phyloP scores from a whole-genome alignment of 2,329 filamentous ascomycete genomes.

The Paecilomyces formosus region DNA sequence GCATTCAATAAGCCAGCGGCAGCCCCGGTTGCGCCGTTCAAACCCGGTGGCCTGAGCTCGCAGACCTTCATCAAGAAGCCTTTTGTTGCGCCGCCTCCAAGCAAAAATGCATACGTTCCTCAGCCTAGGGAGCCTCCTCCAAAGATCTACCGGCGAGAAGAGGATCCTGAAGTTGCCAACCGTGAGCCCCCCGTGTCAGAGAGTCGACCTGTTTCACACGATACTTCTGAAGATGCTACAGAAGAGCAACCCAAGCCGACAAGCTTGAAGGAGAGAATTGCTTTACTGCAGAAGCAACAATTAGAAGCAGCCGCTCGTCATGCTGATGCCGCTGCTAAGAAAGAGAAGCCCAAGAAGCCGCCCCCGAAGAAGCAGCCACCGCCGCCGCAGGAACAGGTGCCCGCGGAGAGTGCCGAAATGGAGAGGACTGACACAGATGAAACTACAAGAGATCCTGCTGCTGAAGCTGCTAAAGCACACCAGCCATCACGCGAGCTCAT shows the following conservation, averaged over 20 bases:
- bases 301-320: conserved; percentile 78
- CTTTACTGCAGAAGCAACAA: conserved; percentile 87
- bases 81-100: conserved; percentile 90
- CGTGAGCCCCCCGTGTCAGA: conserved; percentile 28
- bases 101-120: conserved; percentile 82
- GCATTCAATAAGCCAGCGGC: conserved; percentile 91
- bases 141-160: conserved; percentile 77
- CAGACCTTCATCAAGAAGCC: conserved; percentile 82
- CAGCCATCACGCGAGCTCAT: conserved; percentile 44
- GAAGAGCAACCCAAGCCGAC: conserved; percentile 87
- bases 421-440: conserved; percentile 25
- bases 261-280: conserved; percentile 91
- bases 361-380: conserved; percentile 59
- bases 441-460: conserved; percentile 26
- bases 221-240: conserved; percentile 45
- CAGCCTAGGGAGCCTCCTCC: conserved; percentile 62
- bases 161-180: conserved; percentile 55
- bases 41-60: conserved; percentile 57
- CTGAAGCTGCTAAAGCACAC: conserved; percentile 24
- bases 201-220: conserved; percentile 24
- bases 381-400: conserved; percentile 35
- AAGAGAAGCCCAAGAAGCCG: conserved; percentile 78
- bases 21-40: conserved; percentile 82
- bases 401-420: conserved; percentile 17
- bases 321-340: conserved; percentile 68